These are phyloP conservation scores for Hypomontagnella submonticulosa DNA, from an alignment of 495 filamentous ascomycete species.

Conservation along the genomic window DNA sequence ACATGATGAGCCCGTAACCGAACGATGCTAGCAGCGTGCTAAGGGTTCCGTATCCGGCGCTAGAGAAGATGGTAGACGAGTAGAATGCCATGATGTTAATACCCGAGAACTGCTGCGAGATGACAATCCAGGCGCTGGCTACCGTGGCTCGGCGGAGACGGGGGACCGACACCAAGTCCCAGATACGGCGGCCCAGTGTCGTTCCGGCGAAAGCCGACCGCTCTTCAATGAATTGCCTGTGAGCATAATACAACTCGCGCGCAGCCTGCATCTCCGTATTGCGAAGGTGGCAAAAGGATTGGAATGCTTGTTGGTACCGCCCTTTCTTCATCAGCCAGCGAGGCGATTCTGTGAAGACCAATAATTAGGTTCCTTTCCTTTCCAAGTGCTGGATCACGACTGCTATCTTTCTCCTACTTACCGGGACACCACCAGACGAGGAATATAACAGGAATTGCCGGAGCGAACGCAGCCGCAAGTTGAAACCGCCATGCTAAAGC, in stretches of 20 bases:
- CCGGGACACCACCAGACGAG: constrained; percentile 36
- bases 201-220: constrained; percentile 55
- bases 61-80: constrained; percentile 65
- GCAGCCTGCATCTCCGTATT: constrained; percentile 68
- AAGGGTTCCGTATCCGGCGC: constrained; percentile 59
- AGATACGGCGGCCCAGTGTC: constrained; percentile 55
- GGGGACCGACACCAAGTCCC: constrained; percentile 65
- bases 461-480: constrained; percentile 34
- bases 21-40: constrained; percentile 65
- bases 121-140: constrained; percentile 63
- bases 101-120: constrained; percentile 64
- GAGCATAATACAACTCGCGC: constrained; percentile 69
- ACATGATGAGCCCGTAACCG: constrained; percentile 73
- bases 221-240: constrained; percentile 60
- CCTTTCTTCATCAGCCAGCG: constrained; percentile 72
- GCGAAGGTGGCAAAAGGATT: constrained; percentile 67
- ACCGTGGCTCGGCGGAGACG: constrained; percentile 66
- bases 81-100: constrained; percentile 67
- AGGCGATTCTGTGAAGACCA: constrained; percentile 63
- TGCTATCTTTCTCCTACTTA: constrained; percentile 3
- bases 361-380: constrained; percentile 43
- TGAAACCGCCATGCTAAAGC: constrained; percentile 34
- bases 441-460: constrained; percentile 30
- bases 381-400: constrained; percentile 53
- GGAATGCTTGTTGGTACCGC: constrained; percentile 62